A percentile compares a stretch with the other conserved stretches of the same genome.
Conservation (phyloP, 2,329 filamentous ascomycete genomes). For the Pseudogymnoascus sp. region DNA sequence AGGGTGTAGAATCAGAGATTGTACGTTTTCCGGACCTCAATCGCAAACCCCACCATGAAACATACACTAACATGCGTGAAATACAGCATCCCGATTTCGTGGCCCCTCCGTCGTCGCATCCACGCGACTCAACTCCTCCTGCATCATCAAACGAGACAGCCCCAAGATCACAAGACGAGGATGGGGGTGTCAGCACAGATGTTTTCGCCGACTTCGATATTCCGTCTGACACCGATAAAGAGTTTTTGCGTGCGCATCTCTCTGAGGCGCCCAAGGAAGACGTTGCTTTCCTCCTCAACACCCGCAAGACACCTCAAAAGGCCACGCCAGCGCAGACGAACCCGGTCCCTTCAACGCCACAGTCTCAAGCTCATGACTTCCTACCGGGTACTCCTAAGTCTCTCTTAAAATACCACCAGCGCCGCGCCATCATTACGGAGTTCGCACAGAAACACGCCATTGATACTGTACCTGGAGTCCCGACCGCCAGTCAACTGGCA, state of each 20-base stretch:
- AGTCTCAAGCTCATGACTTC: not conserved
- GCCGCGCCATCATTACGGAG: not conserved
- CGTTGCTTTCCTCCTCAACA: not conserved
- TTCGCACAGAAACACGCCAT: not conserved
- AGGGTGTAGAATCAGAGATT: not conserved
- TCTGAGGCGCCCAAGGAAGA: conserved; percentile 1
- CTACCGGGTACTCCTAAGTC: not conserved
- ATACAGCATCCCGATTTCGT: conserved; percentile 1
- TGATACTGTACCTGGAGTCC: not conserved
- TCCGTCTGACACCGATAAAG: not conserved
- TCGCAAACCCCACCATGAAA: not conserved
- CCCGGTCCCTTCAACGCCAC: not conserved
- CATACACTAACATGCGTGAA: not conserved
- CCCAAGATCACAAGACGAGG: not conserved
- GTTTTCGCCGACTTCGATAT: not conserved
- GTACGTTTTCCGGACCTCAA: not conserved
- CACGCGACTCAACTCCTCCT: not conserved
- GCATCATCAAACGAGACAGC: not conserved
- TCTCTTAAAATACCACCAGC: conserved; percentile 2
- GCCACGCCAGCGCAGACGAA: not conserved
- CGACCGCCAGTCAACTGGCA: not conserved
- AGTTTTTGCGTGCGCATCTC: not conserved
- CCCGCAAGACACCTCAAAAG: not conserved
- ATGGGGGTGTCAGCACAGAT: not conserved
- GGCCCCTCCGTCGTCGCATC: conserved; percentile 2